Conservation (phyloP, 768 basidiomycete genomes). For the Tricholoma bakamatsutake region DNA sequence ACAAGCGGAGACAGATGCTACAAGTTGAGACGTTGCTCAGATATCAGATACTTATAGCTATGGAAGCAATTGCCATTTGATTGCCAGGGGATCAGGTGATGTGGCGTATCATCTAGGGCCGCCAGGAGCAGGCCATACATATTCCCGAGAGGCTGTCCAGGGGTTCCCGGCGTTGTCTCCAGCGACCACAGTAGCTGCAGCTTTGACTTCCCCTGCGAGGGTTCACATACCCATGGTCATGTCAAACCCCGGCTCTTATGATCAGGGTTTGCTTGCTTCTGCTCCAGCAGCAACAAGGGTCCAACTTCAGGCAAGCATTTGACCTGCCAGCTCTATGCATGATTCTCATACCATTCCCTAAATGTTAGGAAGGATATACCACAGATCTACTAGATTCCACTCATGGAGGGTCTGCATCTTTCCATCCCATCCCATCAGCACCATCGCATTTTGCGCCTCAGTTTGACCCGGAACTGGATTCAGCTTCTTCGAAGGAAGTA, state of each 20-base stretch:
- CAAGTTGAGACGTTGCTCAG: no score
- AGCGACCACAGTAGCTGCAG: background rate
- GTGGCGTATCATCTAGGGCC: no score
- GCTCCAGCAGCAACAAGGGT: constrained; percentile 33
- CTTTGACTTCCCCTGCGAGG: constrained; percentile 14
- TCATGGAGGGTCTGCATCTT: constrained; percentile 11
- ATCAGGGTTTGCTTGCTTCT: constrained; percentile 29
- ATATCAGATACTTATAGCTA: no score
- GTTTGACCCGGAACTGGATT: constrained; percentile 16
- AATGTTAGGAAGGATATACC: constrained; percentile 46
- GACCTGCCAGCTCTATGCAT: background rate
- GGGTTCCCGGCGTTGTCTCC: background rate
- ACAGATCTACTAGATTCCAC: constrained; percentile 35
- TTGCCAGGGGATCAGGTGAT: constrained; percentile 1
- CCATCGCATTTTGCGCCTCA: constrained; percentile 7
- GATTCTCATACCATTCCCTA: background rate
- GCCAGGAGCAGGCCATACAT: no score
- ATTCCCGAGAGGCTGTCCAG: constrained; percentile 3
- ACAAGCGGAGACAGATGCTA: no score
- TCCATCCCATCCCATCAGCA: constrained; percentile 1
- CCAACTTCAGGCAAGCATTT: constrained; percentile 29
- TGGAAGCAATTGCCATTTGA: no score
- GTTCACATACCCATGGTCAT: constrained; percentile 10
- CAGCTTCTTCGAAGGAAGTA: constrained; percentile 16
- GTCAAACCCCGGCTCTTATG: constrained; percentile 23